These are phyloP conservation scores for Aphanocladium album DNA, from an alignment of 2,329 filamentous ascomycete species.

Conservation along the genomic window DNA sequence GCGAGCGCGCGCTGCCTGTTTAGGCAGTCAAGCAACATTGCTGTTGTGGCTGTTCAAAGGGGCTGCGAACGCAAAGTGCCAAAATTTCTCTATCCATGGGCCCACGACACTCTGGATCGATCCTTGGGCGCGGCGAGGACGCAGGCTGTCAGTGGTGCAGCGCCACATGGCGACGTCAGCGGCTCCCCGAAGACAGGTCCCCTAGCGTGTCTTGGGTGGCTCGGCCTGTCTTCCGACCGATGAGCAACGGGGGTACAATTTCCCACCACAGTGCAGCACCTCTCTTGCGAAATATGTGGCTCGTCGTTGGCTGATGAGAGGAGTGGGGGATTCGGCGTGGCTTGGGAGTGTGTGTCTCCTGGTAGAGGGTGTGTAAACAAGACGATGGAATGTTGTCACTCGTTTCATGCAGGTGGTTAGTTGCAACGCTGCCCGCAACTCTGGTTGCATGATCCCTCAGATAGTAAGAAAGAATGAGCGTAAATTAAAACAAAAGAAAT, in stretches of 20 bases:
- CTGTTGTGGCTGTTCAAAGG: too few species aligned
- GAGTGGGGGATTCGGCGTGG: neutral
- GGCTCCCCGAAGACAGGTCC: neutral
- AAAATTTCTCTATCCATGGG: neutral
- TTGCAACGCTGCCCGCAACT: too few species aligned
- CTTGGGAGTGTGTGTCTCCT: neutral
- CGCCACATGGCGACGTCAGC: slow-evolving; percentile 3
- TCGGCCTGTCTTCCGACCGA: slow-evolving; percentile 4
- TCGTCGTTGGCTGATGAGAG: neutral
- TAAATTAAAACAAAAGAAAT: too few species aligned
- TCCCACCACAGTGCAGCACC: too few species aligned
- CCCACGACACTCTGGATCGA: neutral
- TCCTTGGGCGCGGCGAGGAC: neutral
- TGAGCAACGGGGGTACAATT: neutral
- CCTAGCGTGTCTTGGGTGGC: neutral
- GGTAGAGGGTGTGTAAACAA: too few species aligned
- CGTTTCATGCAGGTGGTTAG: too few species aligned
- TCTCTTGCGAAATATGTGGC: neutral
- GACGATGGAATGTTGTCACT: too few species aligned
- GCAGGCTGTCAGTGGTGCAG: neutral
- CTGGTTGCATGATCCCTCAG: too few species aligned
- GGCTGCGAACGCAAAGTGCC: neutral
- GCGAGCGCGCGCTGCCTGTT: neutral
- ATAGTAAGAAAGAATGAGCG: too few species aligned
- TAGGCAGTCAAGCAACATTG: neutral